Evolutionary conservation across 2,329 filamentous ascomycete genomes (phyloP), one percentile per base, ranked within the genome.

Genomic region (Lithohypha guttulata): DNA sequence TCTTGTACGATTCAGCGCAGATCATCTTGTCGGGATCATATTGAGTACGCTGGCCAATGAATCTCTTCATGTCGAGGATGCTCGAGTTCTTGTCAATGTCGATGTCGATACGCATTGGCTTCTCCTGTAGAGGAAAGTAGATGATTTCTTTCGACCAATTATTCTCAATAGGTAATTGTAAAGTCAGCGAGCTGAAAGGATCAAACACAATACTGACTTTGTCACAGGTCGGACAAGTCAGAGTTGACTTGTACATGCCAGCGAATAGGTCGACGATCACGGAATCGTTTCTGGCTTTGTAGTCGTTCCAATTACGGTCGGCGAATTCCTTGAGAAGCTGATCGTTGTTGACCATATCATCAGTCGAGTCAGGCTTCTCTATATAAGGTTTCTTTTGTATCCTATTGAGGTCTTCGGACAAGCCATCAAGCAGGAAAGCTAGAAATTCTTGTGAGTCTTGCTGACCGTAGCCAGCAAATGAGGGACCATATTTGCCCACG

Each of bases 121-220:
- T 63, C 39, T 82, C 77, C 42, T 80, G 76, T 2, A 91, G 64
- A 2, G 87, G 86, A 44, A 84, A 80, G 57, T 82, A 95, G 40
- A 75, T 79, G 50, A 96, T 66, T 1, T 71, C 69, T 48, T 81
- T 80, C 42, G 68, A 70, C 81, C 85, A 94, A 30, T 84, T 72
- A 48, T 81, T 86, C 57, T 91, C 81, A 39, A 94, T 76, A 0
- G 91, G 91, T 22, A 98, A 66, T 42, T 93, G 91, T 17, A 98
- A 66, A 0, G 91, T 95, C 43, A 98, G 65, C 49, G 93, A 91
- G 59, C 86, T 95, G 68, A 93, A 98, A 1, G 91, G 91, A 57
- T 98, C 91, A 55, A 98, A 98, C 0, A 91, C 96, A 53, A 98
- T 94, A 72, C 87, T 95, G 61, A 96, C 82, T 64, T 96, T 98